Evolutionary conservation across 768 basidiomycete species (phyloP), one percentile per base, ranked within the genome.

Genomic region (Obba rivulosa): DNA sequence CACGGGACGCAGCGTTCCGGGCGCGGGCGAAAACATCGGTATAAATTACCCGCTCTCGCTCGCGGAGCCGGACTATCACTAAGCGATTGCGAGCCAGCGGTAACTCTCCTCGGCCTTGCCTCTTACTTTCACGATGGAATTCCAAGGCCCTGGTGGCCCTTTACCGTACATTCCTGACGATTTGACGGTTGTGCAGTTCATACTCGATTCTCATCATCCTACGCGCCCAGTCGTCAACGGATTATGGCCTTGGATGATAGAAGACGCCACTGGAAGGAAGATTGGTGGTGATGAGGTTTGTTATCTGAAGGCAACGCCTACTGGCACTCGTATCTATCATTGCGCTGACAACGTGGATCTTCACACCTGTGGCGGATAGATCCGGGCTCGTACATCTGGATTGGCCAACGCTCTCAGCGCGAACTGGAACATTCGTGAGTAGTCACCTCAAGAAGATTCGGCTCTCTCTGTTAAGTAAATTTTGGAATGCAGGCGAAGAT

Each of bases 171-270:
- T 79, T 46, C 79, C 79, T 5, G 76, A 79, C 57, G 62, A 78
- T 58, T 59, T 79, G 45, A 75, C 78, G 7, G 58, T 80, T 34
- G 71, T 76, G 2, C 79, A 81, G 58, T 80, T 80, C 58, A 63
- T 78, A 31, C 73, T 81, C 41, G 76, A 78, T 54, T 59, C 53
- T 34, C 55, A 60, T 4, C 75, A 79, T 52, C 62, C 70, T 24
- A 57, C 58, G 24, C 63, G 75, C 35, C 77, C 78, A 1, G 46
- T 51, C 10, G 66, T 69, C 49, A 58, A 46, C 8, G 25, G 8
- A 17, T 40, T 40, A 16, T 37, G 7, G 14, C 66, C 75, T 0
- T 74, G 72, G 69, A 50, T 76, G 36, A 64, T 76, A 23, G 74
- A 76, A 31, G 69, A 73, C 42, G 56, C 55, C 13, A 71, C 69